These are phyloP conservation scores for Syzygium jambos DNA, from an alignment of 345 rosid genomes.

Conservation along the genomic window DNA sequence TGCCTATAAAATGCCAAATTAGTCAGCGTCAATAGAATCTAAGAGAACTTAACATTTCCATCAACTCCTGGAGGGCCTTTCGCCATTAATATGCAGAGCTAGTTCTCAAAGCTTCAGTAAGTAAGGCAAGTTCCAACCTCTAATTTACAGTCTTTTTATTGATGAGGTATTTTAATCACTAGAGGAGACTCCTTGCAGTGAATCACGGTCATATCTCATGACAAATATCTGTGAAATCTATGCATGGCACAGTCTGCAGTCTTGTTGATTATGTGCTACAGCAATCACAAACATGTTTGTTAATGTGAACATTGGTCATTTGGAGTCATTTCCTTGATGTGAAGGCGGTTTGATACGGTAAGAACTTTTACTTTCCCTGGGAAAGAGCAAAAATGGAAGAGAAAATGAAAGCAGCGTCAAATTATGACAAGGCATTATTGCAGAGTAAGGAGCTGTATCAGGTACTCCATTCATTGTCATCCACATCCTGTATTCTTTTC, in stretches of 20 bases:
- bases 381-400: not conserved
- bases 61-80: not conserved
- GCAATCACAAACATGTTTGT: conserved; percentile 6
- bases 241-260: not conserved
- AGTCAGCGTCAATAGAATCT: not conserved
- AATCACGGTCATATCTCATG: not conserved
- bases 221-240: not conserved
- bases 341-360: not conserved
- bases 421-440: not conserved
- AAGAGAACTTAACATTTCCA: not conserved
- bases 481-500: not conserved
- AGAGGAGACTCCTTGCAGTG: not conserved
- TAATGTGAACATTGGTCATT: not conserved
- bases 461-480: not conserved
- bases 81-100: not conserved
- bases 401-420: conserved; percentile 23
- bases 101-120: not conserved
- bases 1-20: not conserved
- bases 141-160: not conserved
- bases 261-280: not conserved
- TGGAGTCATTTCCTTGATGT: not conserved
- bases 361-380: not conserved
- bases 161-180: not conserved
- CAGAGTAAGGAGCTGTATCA: conserved; percentile 41
- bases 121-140: not conserved